Percentiles rank a stretch among this genome's conserved stretches.
Evolutionary conservation across 495 filamentous ascomycete genomes (phyloP).

Genomic region (Trichocladium antarcticum): DNA sequence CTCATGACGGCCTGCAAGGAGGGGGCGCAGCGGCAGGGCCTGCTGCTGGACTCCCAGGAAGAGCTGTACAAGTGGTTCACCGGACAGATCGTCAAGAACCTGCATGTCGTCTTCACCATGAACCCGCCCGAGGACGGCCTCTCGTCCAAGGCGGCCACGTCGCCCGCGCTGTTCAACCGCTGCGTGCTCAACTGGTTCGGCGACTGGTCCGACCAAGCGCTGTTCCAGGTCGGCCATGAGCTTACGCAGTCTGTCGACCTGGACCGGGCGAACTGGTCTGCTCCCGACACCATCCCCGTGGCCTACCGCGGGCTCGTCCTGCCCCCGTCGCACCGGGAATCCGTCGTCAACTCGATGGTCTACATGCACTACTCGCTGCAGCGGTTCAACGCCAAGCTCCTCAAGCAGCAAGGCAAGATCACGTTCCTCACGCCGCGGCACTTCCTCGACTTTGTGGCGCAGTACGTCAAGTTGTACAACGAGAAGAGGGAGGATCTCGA

Average conservation of each 20-base stretch:
- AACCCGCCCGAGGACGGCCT: slow-evolving; percentile 96
- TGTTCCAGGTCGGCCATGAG: slow-evolving; percentile 95
- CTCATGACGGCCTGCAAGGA: slow-evolving; percentile 98
- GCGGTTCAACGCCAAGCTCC: slow-evolving; percentile 75
- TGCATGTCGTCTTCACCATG: slow-evolving; percentile 99
- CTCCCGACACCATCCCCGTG: slow-evolving; percentile 86
- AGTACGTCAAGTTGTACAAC: slow-evolving; percentile 94
- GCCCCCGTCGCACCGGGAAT: slow-evolving; percentile 78
- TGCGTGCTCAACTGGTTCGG: slow-evolving; percentile 99
- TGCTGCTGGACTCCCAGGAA: slow-evolving; percentile 91
- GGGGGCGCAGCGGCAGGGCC: slow-evolving; percentile 89
- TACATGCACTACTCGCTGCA: slow-evolving; percentile 94
- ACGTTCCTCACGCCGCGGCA: slow-evolving; percentile 94
- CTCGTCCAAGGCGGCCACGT: slow-evolving; percentile 91
- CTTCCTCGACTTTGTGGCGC: slow-evolving; percentile 95
- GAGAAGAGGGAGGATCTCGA: slow-evolving; percentile 98
- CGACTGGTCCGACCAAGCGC: slow-evolving; percentile 97
- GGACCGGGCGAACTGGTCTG: slow-evolving; percentile 68
- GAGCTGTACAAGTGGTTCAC: slow-evolving; percentile 99
- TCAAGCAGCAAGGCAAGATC: slow-evolving; percentile 78
- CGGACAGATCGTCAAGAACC: slow-evolving; percentile 94
- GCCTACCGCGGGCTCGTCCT: slow-evolving; percentile 76
- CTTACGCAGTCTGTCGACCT: slow-evolving; percentile 92
- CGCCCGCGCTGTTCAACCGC: slow-evolving; percentile 95
- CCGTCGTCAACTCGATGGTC: slow-evolving; percentile 95